phyloP scores from a whole-genome alignment of 2,329 filamentous ascomycete species.

The Tolypocladium endophyticum region DNA sequence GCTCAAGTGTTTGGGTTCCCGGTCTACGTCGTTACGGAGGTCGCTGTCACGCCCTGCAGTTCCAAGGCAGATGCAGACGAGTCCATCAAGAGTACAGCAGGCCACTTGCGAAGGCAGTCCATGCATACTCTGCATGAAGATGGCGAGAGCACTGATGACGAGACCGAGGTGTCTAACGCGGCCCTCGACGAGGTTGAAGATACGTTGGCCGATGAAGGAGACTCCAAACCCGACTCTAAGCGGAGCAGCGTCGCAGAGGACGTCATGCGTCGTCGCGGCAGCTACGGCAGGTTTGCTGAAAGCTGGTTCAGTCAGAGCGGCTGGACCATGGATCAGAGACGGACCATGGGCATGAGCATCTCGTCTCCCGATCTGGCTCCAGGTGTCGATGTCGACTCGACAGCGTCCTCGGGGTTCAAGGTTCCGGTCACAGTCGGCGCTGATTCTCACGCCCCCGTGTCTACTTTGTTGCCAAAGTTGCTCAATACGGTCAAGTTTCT shows the following conservation, averaged over 20 bases:
- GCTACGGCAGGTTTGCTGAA: slow-evolving; percentile 81
- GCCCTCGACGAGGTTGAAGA: slow-evolving; percentile 35
- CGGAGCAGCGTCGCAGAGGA: slow-evolving; percentile 70
- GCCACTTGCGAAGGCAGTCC: slow-evolving; percentile 25
- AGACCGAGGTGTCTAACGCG: slow-evolving; percentile 21
- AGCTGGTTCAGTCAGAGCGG: slow-evolving; percentile 84
- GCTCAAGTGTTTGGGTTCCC: slow-evolving; percentile 75
- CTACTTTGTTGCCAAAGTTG: slow-evolving; percentile 66
- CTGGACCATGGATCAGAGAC: slow-evolving; percentile 63
- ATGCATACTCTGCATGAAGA: slow-evolving; percentile 30
- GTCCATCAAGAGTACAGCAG: slow-evolving; percentile 54
- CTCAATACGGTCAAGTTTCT: slow-evolving; percentile 75
- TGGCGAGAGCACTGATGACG: slow-evolving; percentile 38
- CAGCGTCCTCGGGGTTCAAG: slow-evolving; percentile 10
- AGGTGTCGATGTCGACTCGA: slow-evolving; percentile 8
- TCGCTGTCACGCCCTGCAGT: slow-evolving; percentile 79
- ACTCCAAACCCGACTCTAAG: slow-evolving; percentile 19
- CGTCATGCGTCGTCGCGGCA: slow-evolving; percentile 72
- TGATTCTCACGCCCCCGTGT: slow-evolving; percentile 15
- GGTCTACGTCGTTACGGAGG: slow-evolving; percentile 79
- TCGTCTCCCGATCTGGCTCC: slow-evolving; percentile 11
- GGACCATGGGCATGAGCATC: slow-evolving; percentile 57
- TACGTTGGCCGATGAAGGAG: slow-evolving; percentile 20
- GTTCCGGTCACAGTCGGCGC: slow-evolving; percentile 30
- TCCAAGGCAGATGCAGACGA: slow-evolving; percentile 64